Conservation (phyloP, 768 basidiomycete species). For the Leccinum ochraceum region DNA sequence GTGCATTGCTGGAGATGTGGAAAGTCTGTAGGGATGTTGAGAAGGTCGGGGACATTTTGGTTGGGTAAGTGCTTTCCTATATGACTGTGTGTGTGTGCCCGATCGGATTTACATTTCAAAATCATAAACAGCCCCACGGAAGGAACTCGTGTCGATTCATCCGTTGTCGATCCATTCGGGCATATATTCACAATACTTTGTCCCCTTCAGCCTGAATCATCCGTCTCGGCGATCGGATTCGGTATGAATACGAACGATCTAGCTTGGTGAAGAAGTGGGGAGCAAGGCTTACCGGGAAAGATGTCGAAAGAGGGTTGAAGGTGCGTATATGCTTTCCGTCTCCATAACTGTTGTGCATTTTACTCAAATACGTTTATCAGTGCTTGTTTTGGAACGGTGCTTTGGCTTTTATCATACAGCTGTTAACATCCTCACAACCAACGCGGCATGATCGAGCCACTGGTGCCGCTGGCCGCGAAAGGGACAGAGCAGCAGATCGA, state of each 20-base stretch:
- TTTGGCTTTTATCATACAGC: conserved; percentile 8
- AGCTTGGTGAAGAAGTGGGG: conserved; percentile 71
- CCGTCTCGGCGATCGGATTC: conserved; percentile 1
- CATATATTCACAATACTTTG: conserved; percentile 31
- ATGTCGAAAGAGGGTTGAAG: conserved; percentile 70
- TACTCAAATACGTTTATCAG: neutral
- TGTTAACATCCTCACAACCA: conserved; percentile 24
- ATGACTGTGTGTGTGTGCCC: neutral
- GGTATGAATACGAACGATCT: conserved; percentile 44
- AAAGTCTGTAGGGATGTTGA: conserved; percentile 20
- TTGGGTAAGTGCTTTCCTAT: conserved; percentile 21
- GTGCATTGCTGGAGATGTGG: conserved; percentile 32
- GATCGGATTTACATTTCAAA: neutral
- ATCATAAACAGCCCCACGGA: conserved; percentile 25
- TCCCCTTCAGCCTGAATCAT: conserved; percentile 11
- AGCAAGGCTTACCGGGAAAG: conserved; percentile 73
- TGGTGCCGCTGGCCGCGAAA: conserved; percentile 18
- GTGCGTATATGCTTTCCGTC: conserved; percentile 37
- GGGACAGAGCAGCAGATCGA: conserved; percentile 26
- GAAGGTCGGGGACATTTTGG: conserved; percentile 26
- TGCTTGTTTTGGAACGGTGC: neutral
- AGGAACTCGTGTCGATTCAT: conserved; percentile 26
- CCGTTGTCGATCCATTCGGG: conserved; percentile 27
- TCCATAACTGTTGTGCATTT: neutral
- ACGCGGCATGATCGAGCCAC: conserved; percentile 23